Percentiles rank a stretch among this genome's conserved stretches.
phyloP scores from a whole-genome alignment of 306 rosid species.

The Canavalia ensiformis region DNA sequence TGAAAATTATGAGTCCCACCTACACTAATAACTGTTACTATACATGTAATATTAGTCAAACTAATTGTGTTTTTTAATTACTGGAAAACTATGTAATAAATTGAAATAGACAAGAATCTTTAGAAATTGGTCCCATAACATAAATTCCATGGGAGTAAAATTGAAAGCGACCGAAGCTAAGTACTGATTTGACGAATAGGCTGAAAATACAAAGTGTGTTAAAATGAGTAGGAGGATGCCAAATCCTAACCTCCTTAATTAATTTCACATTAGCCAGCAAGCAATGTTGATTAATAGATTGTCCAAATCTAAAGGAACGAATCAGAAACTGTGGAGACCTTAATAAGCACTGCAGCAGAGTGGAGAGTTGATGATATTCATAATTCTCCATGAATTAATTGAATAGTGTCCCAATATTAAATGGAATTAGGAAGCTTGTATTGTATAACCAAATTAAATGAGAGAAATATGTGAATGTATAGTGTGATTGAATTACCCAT shows the following conservation, averaged over 20 bases:
- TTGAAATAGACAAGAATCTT: neutral
- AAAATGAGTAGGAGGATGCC: no score
- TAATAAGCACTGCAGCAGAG: no score
- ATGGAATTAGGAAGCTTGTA: neutral
- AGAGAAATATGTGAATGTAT: neutral
- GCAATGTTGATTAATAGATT: constrained; percentile 32
- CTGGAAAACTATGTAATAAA: neutral
- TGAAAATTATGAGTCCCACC: neutral
- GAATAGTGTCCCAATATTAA: neutral
- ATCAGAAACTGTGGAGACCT: no score
- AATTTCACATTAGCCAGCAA: neutral
- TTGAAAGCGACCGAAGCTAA: constrained; percentile 44
- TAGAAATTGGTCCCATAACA: constrained; percentile 35
- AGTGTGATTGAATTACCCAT: constrained; percentile 14
- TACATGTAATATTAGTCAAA: neutral
- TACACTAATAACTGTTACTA: neutral
- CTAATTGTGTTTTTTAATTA: neutral
- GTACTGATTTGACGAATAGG: constrained; percentile 30
- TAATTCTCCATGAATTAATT: neutral
- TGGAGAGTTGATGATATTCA: no score
- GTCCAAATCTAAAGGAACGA: constrained; percentile 16
- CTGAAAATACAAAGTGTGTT: constrained; percentile 29
- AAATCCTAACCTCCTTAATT: neutral
- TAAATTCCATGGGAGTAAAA: neutral
- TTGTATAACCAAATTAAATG: neutral